Conservation (phyloP, 2,329 filamentous ascomycete genomes). For the Penicillium digitatum region DNA sequence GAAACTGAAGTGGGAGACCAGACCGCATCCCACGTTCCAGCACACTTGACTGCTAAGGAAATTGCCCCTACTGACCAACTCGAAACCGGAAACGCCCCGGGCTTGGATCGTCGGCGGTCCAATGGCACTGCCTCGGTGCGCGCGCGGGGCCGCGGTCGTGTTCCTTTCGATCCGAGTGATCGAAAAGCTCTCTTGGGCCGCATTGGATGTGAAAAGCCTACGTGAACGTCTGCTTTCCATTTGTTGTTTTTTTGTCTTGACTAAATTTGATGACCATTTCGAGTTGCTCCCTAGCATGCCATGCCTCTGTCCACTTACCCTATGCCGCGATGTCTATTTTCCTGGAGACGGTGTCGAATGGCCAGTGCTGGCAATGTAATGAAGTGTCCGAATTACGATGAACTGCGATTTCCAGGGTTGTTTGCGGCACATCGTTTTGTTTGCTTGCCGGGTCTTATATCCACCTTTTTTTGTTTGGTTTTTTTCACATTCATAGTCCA, state of each 20-base stretch:
- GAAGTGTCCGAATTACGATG: slow-evolving; percentile 20
- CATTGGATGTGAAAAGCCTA: slow-evolving; percentile 75
- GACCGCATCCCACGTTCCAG: slow-evolving; percentile 26
- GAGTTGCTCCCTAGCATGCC: slow-evolving; percentile 15
- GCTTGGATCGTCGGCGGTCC: slow-evolving; percentile 33
- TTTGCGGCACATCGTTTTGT: slow-evolving; percentile 12
- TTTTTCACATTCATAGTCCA: slow-evolving; percentile 7
- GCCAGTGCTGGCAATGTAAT: slow-evolving; percentile 7
- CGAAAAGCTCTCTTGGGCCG: slow-evolving; percentile 72
- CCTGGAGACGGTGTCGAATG: background rate
- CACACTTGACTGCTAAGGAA: slow-evolving; percentile 23
- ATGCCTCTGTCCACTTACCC: slow-evolving; percentile 7
- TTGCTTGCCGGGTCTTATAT: slow-evolving; percentile 20
- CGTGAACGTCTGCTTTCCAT: slow-evolving; percentile 15
- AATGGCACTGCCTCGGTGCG: slow-evolving; percentile 35
- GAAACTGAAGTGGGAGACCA: slow-evolving; percentile 31
- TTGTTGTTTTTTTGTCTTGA: slow-evolving; percentile 1
- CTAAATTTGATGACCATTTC: slow-evolving; percentile 18
- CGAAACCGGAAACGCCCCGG: slow-evolving; percentile 26
- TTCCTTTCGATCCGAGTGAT: slow-evolving; percentile 41
- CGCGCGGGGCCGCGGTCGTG: slow-evolving; percentile 36
- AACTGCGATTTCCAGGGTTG: slow-evolving; percentile 14
- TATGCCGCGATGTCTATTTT: background rate
- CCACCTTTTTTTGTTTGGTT: slow-evolving; percentile 11
- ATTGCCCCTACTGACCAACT: slow-evolving; percentile 19